These are phyloP conservation scores for Mycena albidolilacea DNA, from an alignment of 768 basidiomycete species.

Conservation along the genomic window DNA sequence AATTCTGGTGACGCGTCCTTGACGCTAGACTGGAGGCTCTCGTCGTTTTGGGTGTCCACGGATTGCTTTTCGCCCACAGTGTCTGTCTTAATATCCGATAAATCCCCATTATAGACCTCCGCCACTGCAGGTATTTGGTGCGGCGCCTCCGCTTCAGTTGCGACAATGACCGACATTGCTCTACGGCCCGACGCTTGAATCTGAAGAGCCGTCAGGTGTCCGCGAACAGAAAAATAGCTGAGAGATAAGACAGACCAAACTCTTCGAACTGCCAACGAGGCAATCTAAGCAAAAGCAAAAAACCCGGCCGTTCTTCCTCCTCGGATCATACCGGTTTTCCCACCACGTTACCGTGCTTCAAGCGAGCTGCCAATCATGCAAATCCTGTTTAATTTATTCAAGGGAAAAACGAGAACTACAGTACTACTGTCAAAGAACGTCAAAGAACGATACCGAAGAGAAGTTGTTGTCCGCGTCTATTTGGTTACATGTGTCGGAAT, in stretches of 20 bases:
- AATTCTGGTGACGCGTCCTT: conserved; percentile 22
- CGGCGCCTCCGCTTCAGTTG: conserved; percentile 17
- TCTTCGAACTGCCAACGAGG: conserved; percentile 16
- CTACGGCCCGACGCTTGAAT: conserved; percentile 7
- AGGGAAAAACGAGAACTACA: background rate
- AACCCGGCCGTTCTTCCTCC: background rate
- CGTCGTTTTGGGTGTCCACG: background rate
- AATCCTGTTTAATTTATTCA: background rate
- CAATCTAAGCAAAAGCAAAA: background rate
- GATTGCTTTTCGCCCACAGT: background rate
- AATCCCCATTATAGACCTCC: conserved; percentile 8
- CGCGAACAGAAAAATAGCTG: background rate
- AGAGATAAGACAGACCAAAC: conserved; percentile 23
- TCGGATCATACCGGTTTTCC: background rate
- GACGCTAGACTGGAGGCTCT: background rate
- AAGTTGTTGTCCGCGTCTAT: too few relatives aligned
- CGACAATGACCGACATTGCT: conserved; percentile 20
- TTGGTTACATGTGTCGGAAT: too few relatives aligned
- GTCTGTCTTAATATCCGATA: conserved; percentile 10
- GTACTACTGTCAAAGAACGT: background rate
- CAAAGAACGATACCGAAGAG: background rate
- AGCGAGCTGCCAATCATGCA: background rate
- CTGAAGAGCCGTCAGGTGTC: conserved; percentile 29
- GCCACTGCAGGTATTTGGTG: conserved; percentile 9
- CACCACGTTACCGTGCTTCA: conserved; percentile 13